Conservation (phyloP, 2,329 filamentous ascomycete genomes). For the Nothophaeocryptopus gaeumannii region DNA sequence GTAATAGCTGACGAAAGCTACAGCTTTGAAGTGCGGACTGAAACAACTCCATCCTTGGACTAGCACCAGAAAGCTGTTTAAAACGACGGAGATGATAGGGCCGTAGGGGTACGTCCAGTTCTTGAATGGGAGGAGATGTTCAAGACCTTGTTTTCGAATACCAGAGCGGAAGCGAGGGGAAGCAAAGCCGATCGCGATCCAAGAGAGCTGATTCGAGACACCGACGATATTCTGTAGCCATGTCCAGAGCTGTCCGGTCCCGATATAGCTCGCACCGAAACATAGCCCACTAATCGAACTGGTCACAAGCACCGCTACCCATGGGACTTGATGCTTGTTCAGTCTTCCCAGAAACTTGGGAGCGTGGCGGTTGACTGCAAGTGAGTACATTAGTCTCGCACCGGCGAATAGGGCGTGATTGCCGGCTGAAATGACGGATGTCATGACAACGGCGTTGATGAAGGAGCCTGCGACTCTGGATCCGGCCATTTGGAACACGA, state of each 20-base stretch:
- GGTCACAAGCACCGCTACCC: conserved; percentile 45
- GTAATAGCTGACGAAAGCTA: conserved; percentile 61
- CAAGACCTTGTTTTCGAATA: conserved; percentile 57
- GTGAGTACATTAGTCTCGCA: conserved; percentile 56
- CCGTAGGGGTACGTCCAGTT: conserved; percentile 67
- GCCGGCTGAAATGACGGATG: conserved; percentile 56
- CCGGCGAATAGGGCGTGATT: conserved; percentile 60
- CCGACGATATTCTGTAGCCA: conserved; percentile 68
- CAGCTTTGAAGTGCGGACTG: conserved; percentile 55
- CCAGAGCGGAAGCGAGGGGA: conserved; percentile 64
- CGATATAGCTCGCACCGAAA: conserved; percentile 63
- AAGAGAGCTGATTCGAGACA: conserved; percentile 65
- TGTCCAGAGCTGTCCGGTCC: conserved; percentile 62
- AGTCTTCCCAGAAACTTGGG: conserved; percentile 55
- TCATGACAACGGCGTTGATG: conserved; percentile 62
- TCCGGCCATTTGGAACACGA: conserved; percentile 60
- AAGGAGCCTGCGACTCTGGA: conserved; percentile 55
- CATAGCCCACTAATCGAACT: conserved; percentile 46
- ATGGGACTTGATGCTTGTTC: conserved; percentile 52
- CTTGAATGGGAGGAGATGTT: conserved; percentile 61
- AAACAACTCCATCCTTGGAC: conserved; percentile 65
- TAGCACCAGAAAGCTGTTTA: conserved; percentile 60
- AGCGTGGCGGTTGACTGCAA: conserved; percentile 56
- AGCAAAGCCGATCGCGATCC: conserved; percentile 63
- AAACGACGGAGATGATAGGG: conserved; percentile 54